Evolutionary conservation across 2,329 filamentous ascomycete species (phyloP).

Genomic region (Colletotrichum siamense): DNA sequence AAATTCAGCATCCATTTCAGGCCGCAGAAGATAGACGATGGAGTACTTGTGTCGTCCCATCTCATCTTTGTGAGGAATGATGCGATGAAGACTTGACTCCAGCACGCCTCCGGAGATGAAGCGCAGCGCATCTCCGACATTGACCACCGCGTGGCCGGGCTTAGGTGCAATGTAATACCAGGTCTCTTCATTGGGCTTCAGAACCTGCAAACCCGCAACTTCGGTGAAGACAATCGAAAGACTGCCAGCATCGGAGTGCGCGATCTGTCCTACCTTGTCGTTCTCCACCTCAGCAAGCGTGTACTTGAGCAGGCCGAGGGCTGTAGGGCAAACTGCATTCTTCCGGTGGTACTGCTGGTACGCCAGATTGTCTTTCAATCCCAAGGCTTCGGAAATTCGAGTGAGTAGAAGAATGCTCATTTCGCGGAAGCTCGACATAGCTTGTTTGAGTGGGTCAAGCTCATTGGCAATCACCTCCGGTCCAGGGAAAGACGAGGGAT

Average conservation of each 20-base stretch:
- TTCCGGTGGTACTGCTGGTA: not conserved
- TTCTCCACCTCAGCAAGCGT: not conserved
- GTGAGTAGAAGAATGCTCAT: not conserved
- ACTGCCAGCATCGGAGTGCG: constrained; percentile 26
- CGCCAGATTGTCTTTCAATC: not conserved
- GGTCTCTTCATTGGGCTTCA: constrained; percentile 19
- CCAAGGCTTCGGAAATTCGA: not conserved
- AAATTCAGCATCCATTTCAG: constrained; percentile 25
- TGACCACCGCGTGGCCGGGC: constrained; percentile 13
- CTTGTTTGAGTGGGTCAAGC: not conserved
- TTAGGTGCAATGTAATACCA: constrained; percentile 25
- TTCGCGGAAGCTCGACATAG: not conserved
- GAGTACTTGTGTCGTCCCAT: constrained; percentile 24
- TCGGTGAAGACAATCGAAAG: constrained; percentile 26
- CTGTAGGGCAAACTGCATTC: not conserved
- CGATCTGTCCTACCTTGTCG: constrained; percentile 7
- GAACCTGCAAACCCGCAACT: constrained; percentile 23
- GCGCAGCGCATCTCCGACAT: constrained; percentile 21
- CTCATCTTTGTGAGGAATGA: constrained; percentile 23
- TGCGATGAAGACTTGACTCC: constrained; percentile 23
- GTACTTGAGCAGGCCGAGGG: not conserved
- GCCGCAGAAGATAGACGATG: constrained; percentile 26
- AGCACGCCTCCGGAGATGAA: constrained; percentile 18
- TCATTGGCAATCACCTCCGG: not conserved
- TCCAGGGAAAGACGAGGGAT: not conserved